A percentile compares a stretch with the other conserved stretches of the same genome.
Conservation (phyloP, 306 rosid genomes). For the Prunus padus region DNA sequence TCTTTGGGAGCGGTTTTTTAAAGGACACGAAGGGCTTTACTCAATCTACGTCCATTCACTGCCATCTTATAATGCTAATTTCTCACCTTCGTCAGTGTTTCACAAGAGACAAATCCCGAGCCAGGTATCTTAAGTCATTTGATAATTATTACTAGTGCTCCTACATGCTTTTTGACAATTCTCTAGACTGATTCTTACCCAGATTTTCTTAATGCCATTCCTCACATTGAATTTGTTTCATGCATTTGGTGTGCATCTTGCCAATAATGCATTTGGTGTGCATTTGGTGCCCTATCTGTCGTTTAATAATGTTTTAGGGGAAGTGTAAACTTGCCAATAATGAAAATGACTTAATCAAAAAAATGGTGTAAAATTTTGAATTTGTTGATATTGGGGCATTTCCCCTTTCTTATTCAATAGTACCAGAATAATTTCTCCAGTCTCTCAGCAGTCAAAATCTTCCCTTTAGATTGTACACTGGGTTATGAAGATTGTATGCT, state of each 20-base stretch:
- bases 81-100: constrained; percentile 67
- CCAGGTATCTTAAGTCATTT: constrained; percentile 57
- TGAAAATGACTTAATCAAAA: not conserved
- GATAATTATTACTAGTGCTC: not conserved
- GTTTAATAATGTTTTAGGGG: not conserved
- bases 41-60: constrained; percentile 79
- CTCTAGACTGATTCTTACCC: not conserved
- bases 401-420: not conserved
- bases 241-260: not conserved
- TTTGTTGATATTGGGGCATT: not conserved
- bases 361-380: not conserved
- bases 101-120: constrained; percentile 83
- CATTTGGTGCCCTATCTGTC: not conserved
- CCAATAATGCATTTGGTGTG: not conserved
- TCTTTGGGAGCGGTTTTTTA: constrained; percentile 87
- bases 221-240: not conserved
- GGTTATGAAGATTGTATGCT: not conserved
- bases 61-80: constrained; percentile 67
- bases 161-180: not conserved
- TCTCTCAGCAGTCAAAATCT: not conserved
- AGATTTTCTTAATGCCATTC: not conserved
- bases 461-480: not conserved
- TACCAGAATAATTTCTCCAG: not conserved
- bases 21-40: constrained; percentile 59
- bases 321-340: not conserved